Conservation (phyloP, 345 rosid species). For the Abelmoschus esculentus region DNA sequence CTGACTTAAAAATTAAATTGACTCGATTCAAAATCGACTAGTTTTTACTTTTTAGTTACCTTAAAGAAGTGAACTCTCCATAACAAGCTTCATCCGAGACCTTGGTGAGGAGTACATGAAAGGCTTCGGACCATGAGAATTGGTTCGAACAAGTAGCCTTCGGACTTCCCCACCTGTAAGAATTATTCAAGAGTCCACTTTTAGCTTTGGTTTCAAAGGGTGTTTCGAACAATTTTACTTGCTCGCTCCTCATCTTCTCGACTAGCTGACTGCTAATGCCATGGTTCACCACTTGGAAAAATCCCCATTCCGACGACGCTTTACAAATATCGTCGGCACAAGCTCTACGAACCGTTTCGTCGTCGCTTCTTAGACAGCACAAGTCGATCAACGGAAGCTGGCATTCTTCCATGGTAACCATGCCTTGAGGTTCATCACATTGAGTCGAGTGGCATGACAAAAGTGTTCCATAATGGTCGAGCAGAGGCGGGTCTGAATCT, state of each 20-base stretch:
- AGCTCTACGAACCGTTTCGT: slow-evolving; percentile 16
- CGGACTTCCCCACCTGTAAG: slow-evolving; percentile 60
- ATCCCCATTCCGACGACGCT: slow-evolving; percentile 63
- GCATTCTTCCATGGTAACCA: slow-evolving; percentile 23
- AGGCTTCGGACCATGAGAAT: slow-evolving; percentile 69
- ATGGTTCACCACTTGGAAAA: slow-evolving; percentile 63
- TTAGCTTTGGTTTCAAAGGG: slow-evolving; percentile 39
- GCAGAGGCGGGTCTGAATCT: slow-evolving; percentile 37
- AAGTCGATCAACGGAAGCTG: slow-evolving; percentile 60
- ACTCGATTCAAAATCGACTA: not conserved
- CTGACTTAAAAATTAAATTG: too few relatives aligned
- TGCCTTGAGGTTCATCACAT: not conserved
- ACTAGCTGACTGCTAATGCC: slow-evolving; percentile 40
- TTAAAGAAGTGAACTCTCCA: slow-evolving; percentile 34
- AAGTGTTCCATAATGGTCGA: slow-evolving; percentile 21
- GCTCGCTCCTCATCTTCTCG: slow-evolving; percentile 40
- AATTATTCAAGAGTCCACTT: slow-evolving; percentile 37
- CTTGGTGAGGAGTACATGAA: slow-evolving; percentile 50
- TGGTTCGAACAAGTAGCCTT: slow-evolving; percentile 40
- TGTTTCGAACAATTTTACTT: slow-evolving; percentile 33
- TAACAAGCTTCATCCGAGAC: slow-evolving; percentile 36
- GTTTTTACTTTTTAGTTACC: slow-evolving; percentile 22
- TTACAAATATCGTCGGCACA: slow-evolving; percentile 34
- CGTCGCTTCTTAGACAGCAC: slow-evolving; percentile 15
- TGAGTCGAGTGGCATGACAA: not conserved